These are phyloP conservation scores for Phytopythium ostracodes DNA, from an alignment of 352 stramenopile species.

Conservation along the genomic window DNA sequence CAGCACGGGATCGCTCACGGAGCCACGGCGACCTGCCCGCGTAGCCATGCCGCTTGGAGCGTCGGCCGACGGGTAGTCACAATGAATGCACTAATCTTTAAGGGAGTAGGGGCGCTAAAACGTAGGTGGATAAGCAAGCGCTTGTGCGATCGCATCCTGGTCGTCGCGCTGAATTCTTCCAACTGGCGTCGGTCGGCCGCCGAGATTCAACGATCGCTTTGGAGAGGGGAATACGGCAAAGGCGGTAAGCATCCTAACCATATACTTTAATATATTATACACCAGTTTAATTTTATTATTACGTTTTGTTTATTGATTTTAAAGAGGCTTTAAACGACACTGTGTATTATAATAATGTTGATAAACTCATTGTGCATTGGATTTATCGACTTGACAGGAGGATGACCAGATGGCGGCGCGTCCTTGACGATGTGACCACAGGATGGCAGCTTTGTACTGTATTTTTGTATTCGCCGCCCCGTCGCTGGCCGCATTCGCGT, in stretches of 20 bases:
- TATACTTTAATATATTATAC: too few species aligned
- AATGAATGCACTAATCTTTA: too few species aligned
- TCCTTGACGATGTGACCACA: background rate
- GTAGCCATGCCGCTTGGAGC: too few species aligned
- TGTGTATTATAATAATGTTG: background rate
- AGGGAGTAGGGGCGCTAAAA: too few species aligned
- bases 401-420: background rate
- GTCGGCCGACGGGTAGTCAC: too few species aligned
- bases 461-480: background rate
- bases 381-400: background rate
- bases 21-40: too few species aligned
- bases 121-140: background rate
- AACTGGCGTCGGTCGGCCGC: background rate
- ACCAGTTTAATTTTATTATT: too few species aligned
- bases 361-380: background rate
- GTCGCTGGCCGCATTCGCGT: background rate
- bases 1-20: too few species aligned
- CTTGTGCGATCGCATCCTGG: background rate
- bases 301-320: too few species aligned
- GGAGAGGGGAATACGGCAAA: background rate
- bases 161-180: background rate
- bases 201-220: background rate
- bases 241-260: background rate
- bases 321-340: too few species aligned
- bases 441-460: background rate